phyloP scores from a whole-genome alignment of 2,329 filamentous ascomycete genomes.

The Leptodontidium sp. region DNA sequence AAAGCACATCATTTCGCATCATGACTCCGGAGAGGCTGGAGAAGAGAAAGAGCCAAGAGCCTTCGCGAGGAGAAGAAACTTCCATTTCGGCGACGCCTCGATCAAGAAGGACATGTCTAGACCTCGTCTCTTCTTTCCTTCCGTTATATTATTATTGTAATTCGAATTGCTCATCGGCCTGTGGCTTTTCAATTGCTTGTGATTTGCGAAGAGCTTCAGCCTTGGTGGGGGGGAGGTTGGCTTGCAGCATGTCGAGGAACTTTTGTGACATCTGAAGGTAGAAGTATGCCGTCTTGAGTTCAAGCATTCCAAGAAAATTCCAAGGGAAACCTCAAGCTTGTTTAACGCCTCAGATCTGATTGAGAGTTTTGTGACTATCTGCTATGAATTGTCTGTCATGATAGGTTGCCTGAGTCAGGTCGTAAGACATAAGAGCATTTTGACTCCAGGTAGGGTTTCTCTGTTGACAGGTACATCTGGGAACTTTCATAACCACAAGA shows the following conservation, averaged over 20 bases:
- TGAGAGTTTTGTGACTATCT: no score
- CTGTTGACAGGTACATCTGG: no score
- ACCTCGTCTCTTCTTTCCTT: no score
- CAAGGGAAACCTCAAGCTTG: conserved; percentile 5
- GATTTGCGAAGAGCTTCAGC: background rate
- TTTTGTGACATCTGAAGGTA: background rate
- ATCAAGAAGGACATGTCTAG: no score
- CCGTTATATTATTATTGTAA: no score
- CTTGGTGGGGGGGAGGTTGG: background rate
- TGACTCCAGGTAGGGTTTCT: no score
- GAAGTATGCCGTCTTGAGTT: background rate
- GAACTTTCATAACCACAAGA: no score
- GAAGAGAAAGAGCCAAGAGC: background rate
- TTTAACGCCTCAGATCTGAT: background rate
- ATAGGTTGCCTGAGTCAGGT: no score
- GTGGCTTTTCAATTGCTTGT: background rate
- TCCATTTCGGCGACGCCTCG: no score
- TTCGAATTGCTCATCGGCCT: background rate
- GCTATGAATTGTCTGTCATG: no score
- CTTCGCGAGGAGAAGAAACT: background rate
- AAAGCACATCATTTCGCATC: conserved; percentile 27
- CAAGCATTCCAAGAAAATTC: conserved; percentile 9
- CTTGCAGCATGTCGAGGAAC: background rate
- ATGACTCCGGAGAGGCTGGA: conserved; percentile 2
- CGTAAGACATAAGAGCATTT: no score